phyloP scores from a whole-genome alignment of 1,284 basidiomycete genomes.

The Amylostereum areolatum region DNA sequence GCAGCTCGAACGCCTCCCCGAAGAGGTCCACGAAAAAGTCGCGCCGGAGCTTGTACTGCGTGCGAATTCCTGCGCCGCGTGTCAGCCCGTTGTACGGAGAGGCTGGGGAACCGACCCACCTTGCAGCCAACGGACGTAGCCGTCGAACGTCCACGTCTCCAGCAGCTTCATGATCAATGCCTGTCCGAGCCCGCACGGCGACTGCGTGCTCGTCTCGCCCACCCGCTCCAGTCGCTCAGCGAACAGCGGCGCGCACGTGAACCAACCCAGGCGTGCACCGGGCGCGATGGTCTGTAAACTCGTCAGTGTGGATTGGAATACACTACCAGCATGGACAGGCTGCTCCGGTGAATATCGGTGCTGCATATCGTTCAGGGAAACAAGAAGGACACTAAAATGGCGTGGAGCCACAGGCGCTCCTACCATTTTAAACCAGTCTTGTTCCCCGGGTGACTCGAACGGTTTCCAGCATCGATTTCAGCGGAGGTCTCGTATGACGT shows the following conservation, averaged over 20 bases:
- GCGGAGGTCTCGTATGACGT: no score
- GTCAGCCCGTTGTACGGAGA: not conserved
- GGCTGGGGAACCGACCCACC: conserved; percentile 27
- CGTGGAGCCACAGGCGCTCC: no score
- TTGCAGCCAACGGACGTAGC: conserved; percentile 74
- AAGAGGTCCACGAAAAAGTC: conserved; percentile 57
- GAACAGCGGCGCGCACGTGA: conserved; percentile 65
- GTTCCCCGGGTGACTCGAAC: no score
- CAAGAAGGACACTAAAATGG: no score
- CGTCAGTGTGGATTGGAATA: not conserved
- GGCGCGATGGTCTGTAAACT: conserved; percentile 61
- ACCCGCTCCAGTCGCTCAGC: conserved; percentile 73
- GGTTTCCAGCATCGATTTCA: no score
- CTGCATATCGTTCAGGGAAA: no score
- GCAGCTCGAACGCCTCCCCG: conserved; percentile 44
- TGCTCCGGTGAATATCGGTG: no score
- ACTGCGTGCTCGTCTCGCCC: conserved; percentile 68
- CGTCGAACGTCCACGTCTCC: conserved; percentile 60
- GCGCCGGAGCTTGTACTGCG: conserved; percentile 52
- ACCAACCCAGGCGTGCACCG: conserved; percentile 75
- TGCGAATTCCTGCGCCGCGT: conserved; percentile 36
- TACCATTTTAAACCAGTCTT: no score
- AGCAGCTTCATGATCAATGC: conserved; percentile 60
- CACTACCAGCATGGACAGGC: no score
- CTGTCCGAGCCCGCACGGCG: conserved; percentile 71